phyloP scores from a whole-genome alignment of 192 early-diverging fungal genomes.

The Dissophora globulifera region DNA sequence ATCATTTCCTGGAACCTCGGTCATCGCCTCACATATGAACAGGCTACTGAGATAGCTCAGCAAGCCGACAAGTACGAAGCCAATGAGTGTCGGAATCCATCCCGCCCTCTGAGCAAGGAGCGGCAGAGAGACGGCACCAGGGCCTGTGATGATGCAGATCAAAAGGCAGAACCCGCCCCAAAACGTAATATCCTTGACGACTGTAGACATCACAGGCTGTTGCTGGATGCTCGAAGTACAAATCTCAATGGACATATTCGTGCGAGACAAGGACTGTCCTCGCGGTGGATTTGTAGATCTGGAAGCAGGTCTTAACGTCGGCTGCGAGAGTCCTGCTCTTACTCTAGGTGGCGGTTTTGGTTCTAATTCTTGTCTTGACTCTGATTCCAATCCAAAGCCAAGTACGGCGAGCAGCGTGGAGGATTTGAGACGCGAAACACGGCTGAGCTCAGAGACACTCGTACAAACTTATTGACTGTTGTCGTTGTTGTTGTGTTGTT shows the following conservation, averaged over 20 bases:
- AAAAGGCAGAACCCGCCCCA: slow-evolving; percentile 52
- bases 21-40: slow-evolving; percentile 76
- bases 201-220: not conserved
- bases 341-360: too few species aligned
- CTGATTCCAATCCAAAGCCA: not conserved
- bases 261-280: not conserved
- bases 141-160: slow-evolving; percentile 58
- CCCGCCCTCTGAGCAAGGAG: slow-evolving; percentile 37
- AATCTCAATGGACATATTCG: slow-evolving; percentile 1
- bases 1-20: slow-evolving; percentile 76
- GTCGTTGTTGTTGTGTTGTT: not conserved
- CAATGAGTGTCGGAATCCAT: slow-evolving; percentile 56
- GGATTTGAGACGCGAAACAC: too few species aligned
- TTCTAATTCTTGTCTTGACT: not conserved
- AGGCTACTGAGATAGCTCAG: slow-evolving; percentile 69
- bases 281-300: too few species aligned
- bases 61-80: slow-evolving; percentile 65
- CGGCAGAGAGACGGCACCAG: slow-evolving; percentile 43
- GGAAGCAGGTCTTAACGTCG: too few species aligned
- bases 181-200: slow-evolving; percentile 54
- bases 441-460: too few species aligned
- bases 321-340: too few species aligned
- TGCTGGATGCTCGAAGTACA: not conserved
- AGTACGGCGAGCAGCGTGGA: too few species aligned
- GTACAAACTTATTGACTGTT: not conserved